Conservation (phyloP, 345 rosid species). For the Abelmoschus esculentus region DNA sequence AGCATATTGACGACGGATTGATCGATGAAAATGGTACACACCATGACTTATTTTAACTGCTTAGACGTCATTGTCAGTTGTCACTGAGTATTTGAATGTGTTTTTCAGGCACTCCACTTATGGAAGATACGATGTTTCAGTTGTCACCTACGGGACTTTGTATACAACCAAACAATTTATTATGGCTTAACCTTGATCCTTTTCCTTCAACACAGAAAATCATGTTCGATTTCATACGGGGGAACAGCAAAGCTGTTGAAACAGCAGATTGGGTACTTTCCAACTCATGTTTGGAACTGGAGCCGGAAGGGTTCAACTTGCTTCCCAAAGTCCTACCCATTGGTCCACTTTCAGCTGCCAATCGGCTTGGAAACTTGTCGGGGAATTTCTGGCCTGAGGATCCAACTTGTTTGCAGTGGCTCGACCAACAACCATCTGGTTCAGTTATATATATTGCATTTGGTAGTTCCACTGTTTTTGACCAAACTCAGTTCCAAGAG, state of each 20-base stretch:
- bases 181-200: slow-evolving; percentile 31
- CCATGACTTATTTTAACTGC: background rate
- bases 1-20: slow-evolving; percentile 36
- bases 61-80: too few species aligned
- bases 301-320: background rate
- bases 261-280: slow-evolving; percentile 32
- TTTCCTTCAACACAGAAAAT: slow-evolving; percentile 17
- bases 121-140: slow-evolving; percentile 7
- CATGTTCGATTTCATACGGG: slow-evolving; percentile 16
- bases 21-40: slow-evolving; percentile 30
- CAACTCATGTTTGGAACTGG: slow-evolving; percentile 9
- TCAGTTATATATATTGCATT: slow-evolving; percentile 18
- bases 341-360: background rate
- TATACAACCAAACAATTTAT: slow-evolving; percentile 25
- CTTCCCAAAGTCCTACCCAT: background rate
- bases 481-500: slow-evolving; percentile 6
- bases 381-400: slow-evolving; percentile 13
- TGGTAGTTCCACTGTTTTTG: background rate
- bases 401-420: slow-evolving; percentile 11
- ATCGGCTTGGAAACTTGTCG: background rate
- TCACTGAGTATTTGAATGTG: too few species aligned
- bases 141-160: slow-evolving; percentile 20
- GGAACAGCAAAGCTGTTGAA: slow-evolving; percentile 10
- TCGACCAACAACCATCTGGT: slow-evolving; percentile 9
- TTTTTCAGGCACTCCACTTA: slow-evolving; percentile 19